These are phyloP conservation scores for Lomentospora prolificans DNA, from an alignment of 2,329 filamentous ascomycete genomes.

Conservation along the genomic window DNA sequence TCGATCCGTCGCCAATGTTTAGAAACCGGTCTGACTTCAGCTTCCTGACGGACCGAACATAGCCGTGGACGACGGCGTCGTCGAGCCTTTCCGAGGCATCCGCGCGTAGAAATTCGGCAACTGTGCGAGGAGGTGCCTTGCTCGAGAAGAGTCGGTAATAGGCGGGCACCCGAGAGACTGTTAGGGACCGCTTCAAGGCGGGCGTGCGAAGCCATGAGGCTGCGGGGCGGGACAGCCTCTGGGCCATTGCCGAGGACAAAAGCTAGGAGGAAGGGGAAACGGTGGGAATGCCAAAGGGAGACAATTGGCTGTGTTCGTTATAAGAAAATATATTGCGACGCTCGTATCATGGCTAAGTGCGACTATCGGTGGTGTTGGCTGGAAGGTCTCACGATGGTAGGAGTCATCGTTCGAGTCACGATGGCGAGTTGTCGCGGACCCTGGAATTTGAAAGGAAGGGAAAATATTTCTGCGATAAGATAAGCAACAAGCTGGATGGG, in stretches of 20 bases:
- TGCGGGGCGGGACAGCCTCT: background rate
- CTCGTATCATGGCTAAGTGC: background rate
- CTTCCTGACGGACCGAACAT: conserved; percentile 73
- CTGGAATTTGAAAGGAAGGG: too few relatives aligned
- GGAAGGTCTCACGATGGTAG: background rate
- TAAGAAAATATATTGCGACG: background rate
- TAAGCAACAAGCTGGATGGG: too few relatives aligned
- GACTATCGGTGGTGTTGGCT: background rate
- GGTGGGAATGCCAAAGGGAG: background rate
- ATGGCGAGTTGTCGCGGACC: background rate
- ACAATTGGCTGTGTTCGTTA: background rate
- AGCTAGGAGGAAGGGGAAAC: background rate
- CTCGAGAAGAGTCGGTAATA: background rate
- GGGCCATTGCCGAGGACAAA: background rate
- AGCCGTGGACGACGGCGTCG: conserved; percentile 62
- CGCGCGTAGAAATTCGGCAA: conserved; percentile 48
- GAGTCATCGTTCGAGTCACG: background rate
- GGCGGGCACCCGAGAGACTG: background rate
- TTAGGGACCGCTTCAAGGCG: background rate
- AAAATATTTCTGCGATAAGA: background rate
- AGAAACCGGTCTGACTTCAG: conserved; percentile 81
- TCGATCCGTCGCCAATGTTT: conserved; percentile 79
- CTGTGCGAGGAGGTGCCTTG: conserved; percentile 21
- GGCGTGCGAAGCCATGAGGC: background rate
- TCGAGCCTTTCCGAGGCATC: conserved; percentile 31